Conservation (phyloP, 345 rosid genomes). For the Populus simonii region DNA sequence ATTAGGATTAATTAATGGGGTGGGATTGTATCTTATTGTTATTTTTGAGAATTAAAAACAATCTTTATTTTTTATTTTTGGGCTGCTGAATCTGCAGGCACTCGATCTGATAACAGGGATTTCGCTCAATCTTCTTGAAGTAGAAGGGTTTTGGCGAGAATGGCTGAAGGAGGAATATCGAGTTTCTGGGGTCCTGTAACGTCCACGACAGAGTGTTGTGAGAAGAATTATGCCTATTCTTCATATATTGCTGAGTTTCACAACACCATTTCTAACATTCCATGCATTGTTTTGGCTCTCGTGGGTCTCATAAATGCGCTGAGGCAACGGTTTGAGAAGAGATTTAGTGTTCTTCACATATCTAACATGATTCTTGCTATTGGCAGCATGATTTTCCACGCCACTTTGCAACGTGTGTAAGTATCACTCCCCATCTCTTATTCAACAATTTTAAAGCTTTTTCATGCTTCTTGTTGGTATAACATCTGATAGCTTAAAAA, state of each 20-base stretch:
- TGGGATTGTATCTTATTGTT: neutral
- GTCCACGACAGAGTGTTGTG: constrained; percentile 68
- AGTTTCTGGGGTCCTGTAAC: constrained; percentile 94
- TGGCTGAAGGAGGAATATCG: constrained; percentile 66
- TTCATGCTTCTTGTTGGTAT: neutral
- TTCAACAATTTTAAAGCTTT: neutral
- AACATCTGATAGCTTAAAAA: neutral
- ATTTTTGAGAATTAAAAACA: neutral
- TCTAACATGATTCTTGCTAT: constrained; percentile 81
- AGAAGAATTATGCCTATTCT: constrained; percentile 64
- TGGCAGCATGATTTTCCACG: constrained; percentile 90
- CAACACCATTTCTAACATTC: constrained; percentile 73
- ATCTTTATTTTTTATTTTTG: neutral
- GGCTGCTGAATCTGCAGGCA: neutral
- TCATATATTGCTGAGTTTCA: constrained; percentile 76
- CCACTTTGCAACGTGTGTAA: constrained; percentile 73
- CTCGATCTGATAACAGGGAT: neutral
- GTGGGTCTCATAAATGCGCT: constrained; percentile 74
- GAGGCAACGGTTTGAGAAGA: constrained; percentile 83
- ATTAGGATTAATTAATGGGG: neutral
- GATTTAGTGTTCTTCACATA: constrained; percentile 79
- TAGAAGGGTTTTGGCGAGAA: constrained; percentile 21
- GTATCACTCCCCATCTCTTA: constrained; percentile 14
- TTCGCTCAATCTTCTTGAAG: neutral
- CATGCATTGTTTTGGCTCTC: constrained; percentile 68